Evolutionary conservation across 1,284 basidiomycete species (phyloP), one percentile per base, ranked within the genome.

Genomic region (Microbotryomycetes sp.): DNA sequence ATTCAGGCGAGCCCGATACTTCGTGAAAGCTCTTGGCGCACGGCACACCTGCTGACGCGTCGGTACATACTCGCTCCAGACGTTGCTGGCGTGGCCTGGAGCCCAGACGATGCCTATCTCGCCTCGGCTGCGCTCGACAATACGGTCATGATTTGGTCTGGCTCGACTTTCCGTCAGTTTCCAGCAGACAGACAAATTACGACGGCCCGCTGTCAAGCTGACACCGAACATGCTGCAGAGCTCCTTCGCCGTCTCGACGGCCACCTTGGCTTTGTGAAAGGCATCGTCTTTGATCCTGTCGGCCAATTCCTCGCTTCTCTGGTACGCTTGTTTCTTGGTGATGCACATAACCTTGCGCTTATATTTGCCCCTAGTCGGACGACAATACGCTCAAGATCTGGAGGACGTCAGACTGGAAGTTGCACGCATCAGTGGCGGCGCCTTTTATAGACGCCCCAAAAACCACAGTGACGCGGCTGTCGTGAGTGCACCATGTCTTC

Each of bases 201-300:
- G 28, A 27, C 26, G 13, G 55, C 29, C n/a, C 28, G 6, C 28
- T 11, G 24, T 26, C 13, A 5, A n/a, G 27, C 35, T 31, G 46
- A 3, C 1, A 54, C 9, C 18, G 35, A 27, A 31, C 56, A 5
- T 45, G 46, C 24, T 60, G 72, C 65, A 89, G 91, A 93, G 69
- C 84, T 86, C 9, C 74, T 97, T 52, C 80, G 82, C 51, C 89
- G 87, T 72, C 82, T 99, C 31, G 88, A 90, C 61, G 84, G 85
- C 57, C 96, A 98, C 74, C 85, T 90, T 71, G 93, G 93, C 5
- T 97, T 97, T 74, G 92, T 99, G 69, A 98, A 99, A 76, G 96
- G 96, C 57, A 90, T 99, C 53, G 92, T 90, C 71, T 99, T 93
- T 85, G 96, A 99, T 76, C 94, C 96, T 1, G 89, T 94, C 4